Conservation (phyloP, 176 grass and related monocot species). For the Zoysia pacifica region DNA sequence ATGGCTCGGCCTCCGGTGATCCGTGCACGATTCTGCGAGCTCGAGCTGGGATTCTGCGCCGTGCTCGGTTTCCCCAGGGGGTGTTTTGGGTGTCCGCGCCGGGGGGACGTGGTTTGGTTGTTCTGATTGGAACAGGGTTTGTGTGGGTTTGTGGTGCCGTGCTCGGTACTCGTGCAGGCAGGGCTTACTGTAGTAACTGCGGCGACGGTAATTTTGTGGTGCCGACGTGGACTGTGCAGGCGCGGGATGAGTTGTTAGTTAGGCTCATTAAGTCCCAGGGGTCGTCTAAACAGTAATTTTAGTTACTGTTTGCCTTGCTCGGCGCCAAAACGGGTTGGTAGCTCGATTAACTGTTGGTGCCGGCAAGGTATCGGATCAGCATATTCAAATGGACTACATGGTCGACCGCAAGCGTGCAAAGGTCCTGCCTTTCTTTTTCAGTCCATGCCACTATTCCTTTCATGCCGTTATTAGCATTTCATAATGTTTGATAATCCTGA, state of each 20-base stretch:
- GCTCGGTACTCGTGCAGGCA: constrained; percentile 35
- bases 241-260: constrained; percentile 35
- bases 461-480: background rate
- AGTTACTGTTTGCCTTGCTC: constrained; percentile 27
- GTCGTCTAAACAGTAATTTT: constrained; percentile 33
- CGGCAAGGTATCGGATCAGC: constrained; percentile 9
- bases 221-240: constrained; percentile 6
- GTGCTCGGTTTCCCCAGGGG: background rate
- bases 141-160: constrained; percentile 14
- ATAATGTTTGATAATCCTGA: background rate
- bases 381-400: constrained; percentile 13
- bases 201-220: constrained; percentile 27
- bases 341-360: constrained; percentile 38
- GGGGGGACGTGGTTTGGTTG: background rate
- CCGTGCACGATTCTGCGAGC: background rate
- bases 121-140: background rate
- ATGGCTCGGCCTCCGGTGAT: background rate
- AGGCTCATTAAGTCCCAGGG: constrained; percentile 36
- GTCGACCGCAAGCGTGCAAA: background rate
- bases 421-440: background rate
- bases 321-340: constrained; percentile 30
- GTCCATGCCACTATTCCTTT: background rate
- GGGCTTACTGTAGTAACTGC: constrained; percentile 18
- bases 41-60: background rate
- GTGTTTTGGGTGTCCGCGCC: constrained; percentile 26